Percentiles rank a stretch among this genome's conserved stretches.
phyloP scores from a whole-genome alignment of 805 yeast species.

The Groenewaldozyma tartarivorans region DNA sequence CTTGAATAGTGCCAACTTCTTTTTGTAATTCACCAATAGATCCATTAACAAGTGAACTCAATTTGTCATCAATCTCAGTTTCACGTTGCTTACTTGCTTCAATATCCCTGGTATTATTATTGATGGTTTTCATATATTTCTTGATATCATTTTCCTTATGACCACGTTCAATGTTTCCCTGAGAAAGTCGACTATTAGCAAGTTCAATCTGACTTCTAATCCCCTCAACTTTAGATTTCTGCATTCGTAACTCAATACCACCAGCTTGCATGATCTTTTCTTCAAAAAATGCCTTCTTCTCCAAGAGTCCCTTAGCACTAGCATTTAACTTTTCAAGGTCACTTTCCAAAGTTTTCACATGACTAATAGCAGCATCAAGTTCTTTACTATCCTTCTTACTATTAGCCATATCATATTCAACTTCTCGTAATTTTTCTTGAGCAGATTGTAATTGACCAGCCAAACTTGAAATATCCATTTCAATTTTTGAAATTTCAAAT shows the following conservation, averaged over 20 bases:
- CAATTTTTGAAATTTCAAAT: constrained; percentile 44
- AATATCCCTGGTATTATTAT: constrained; percentile 41
- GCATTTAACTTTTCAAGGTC: constrained; percentile 40
- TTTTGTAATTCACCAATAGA: constrained; percentile 13
- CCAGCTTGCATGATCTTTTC: constrained; percentile 83
- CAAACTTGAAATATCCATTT: constrained; percentile 56
- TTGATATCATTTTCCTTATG: constrained; percentile 57
- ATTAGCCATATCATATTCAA: constrained; percentile 11
- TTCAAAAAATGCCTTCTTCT: constrained; percentile 51
- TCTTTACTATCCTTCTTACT: constrained; percentile 14
- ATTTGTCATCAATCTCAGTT: constrained; percentile 30
- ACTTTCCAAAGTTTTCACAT: constrained; percentile 27
- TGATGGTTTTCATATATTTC: constrained; percentile 41
- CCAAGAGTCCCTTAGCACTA: constrained; percentile 47
- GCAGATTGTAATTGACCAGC: constrained; percentile 43
- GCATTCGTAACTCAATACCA: constrained; percentile 73
- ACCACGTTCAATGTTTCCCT: constrained; percentile 44
- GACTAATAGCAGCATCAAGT: constrained; percentile 29
- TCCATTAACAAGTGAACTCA: constrained; percentile 17
- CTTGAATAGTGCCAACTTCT: constrained; percentile 12
- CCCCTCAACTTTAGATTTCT: constrained; percentile 74
- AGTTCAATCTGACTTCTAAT: constrained; percentile 57
- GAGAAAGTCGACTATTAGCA: constrained; percentile 44
- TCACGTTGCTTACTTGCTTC: constrained; percentile 29
- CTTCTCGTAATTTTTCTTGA: constrained; percentile 32